Evolutionary conservation across 2,329 filamentous ascomycete genomes (phyloP), one percentile per base, ranked within the genome.

Genomic region (Elsinoe necatrix): DNA sequence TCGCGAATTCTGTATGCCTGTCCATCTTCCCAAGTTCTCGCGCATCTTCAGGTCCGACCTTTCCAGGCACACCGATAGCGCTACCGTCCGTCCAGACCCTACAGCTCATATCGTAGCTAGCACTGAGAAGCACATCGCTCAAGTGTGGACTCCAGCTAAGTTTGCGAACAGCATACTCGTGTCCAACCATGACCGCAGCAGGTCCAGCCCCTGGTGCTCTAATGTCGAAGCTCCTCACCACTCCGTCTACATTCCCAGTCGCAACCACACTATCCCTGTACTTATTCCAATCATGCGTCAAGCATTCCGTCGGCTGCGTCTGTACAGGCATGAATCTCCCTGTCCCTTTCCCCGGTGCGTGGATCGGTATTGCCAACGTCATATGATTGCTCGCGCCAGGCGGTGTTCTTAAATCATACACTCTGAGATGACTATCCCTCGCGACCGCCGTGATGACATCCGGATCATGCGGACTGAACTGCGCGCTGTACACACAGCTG

Each of bases 261-360:
- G 93, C 93, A 56, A 98, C 76, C 23, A 96, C 77, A 0, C 84
- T 86, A 62, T 90, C 83, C 37, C 87, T 82, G 73, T 98, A 98
- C 72, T 98, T 98, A 75, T 98, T 98, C 93, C 93, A 98, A 71
- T 98, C 93, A 72, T 97, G 93, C 0, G 91, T 95, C 29, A 98
- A 80, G 35, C 89, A 83, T 75, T 98, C 93, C 8, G 83, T 79
- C 0, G 90, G 89, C n/a, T 82, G 76, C 7, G 77, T 69, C 1
- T 70, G 69, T 0, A 69, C 63, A 1, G 71, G 68, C 4, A 70
- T 66, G 7, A 70, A 67, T 5, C 72, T 75, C 58, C 74, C 73
- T 9, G 75, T 72, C n/a, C 66, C 59, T 14, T 81, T 77, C 0
- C 80, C 78, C 2, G 82, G 77, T 2, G 82, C 81, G 71, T 96